Evolutionary conservation across 768 basidiomycete species (phyloP).

Genomic region (Termitomyces sp.): DNA sequence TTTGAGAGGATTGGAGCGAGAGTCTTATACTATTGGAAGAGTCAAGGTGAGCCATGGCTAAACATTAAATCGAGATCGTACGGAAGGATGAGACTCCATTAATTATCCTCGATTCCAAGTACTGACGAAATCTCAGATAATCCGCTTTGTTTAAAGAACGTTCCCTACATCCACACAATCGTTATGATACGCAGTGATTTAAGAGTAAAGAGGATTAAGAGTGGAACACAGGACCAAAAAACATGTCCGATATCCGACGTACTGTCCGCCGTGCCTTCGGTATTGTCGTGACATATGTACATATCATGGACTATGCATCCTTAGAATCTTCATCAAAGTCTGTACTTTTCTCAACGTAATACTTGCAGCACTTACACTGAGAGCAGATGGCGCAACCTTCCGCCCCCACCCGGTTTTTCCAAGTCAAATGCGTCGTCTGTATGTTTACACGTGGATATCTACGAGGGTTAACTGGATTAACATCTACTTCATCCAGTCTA

Average conservation of each 20-base stretch:
- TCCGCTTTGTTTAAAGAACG: background rate
- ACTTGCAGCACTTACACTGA: background rate
- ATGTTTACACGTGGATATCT: conserved; percentile 8
- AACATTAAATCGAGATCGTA: conserved; percentile 2
- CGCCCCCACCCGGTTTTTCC: conserved; percentile 67
- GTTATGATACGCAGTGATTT: background rate
- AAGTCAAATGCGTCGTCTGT: conserved; percentile 34
- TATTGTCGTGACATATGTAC: background rate
- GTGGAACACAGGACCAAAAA: background rate
- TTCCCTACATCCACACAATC: no score
- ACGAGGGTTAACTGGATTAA: background rate
- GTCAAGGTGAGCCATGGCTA: background rate
- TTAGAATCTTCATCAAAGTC: conserved; percentile 37
- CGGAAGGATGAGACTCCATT: conserved; percentile 23
- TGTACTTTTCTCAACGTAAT: background rate
- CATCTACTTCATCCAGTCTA: conserved; percentile 32
- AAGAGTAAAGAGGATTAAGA: background rate
- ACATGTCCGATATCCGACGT: conserved; percentile 10
- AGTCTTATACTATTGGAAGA: conserved; percentile 32
- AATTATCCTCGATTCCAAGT: background rate
- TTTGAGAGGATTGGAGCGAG: conserved; percentile 46
- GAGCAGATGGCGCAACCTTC: conserved; percentile 56
- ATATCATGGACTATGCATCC: conserved; percentile 32
- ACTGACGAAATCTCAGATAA: background rate
- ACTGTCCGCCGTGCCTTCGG: background rate